Percentiles rank a stretch among this genome's conserved stretches.
Conservation (phyloP, 306 rosid genomes). For the Arachis stenosperma region DNA sequence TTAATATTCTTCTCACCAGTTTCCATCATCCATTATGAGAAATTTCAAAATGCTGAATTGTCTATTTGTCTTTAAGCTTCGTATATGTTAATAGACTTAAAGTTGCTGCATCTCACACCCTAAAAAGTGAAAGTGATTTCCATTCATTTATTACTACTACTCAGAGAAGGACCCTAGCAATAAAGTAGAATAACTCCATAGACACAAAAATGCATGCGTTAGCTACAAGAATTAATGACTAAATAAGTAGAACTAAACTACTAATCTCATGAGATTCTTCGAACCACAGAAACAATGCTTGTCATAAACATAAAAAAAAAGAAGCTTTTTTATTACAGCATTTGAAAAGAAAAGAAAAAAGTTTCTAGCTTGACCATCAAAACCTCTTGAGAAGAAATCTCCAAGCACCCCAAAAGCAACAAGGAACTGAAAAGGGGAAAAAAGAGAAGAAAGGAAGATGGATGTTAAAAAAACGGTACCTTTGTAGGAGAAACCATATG, state of each 20-base stretch:
- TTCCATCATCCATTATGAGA: conserved; percentile 9
- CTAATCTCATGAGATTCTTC: conserved; percentile 1
- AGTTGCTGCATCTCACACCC: not conserved
- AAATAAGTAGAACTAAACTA: conserved; percentile 13
- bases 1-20: not conserved
- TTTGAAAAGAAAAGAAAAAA: not conserved
- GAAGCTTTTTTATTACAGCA: not conserved
- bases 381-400: conserved; percentile 38
- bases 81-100: conserved; percentile 8
- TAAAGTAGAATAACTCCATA: conserved; percentile 3
- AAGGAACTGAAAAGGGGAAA: not conserved
- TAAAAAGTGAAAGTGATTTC: not conserved
- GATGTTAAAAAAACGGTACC: conserved; percentile 37
- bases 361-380: conserved; percentile 6
- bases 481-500: conserved; percentile 41
- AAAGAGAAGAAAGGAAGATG: not conserved
- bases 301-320: conserved; percentile 16
- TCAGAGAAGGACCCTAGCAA: conserved; percentile 3
- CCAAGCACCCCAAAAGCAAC: conserved; percentile 13
- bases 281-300: conserved; percentile 16
- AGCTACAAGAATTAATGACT: conserved; percentile 13
- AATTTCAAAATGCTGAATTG: not conserved
- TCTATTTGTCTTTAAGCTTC: conserved; percentile 8
- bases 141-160: not conserved
- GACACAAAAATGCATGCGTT: conserved; percentile 8